Evolutionary conservation across 306 rosid species (phyloP).

Genomic region (Cercis canadensis): DNA sequence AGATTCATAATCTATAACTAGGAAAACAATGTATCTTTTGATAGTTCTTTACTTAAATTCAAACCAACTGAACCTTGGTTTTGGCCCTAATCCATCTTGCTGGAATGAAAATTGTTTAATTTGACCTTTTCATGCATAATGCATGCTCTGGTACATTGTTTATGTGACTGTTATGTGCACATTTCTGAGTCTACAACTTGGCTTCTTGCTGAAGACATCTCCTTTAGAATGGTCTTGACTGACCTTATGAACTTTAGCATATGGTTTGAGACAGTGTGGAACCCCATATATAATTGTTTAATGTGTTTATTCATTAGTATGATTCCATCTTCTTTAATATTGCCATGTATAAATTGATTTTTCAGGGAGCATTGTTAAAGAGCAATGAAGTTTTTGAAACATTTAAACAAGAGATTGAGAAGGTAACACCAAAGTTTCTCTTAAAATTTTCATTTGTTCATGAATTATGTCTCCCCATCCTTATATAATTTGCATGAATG

Average conservation of each 20-base stretch:
- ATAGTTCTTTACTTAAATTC: too few relatives aligned
- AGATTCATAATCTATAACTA: too few relatives aligned
- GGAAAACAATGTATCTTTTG: too few relatives aligned
- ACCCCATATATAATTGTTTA: slow-evolving; percentile 2
- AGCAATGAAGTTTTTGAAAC: slow-evolving; percentile 95
- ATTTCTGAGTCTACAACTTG: not conserved
- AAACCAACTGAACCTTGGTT: not conserved
- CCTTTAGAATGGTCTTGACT: slow-evolving; percentile 11
- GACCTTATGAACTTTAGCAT: slow-evolving; percentile 8
- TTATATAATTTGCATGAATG: slow-evolving; percentile 25
- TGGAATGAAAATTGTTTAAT: not conserved
- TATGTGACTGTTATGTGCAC: too few relatives aligned
- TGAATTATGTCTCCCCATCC: slow-evolving; percentile 27
- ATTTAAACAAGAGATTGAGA: slow-evolving; percentile 87
- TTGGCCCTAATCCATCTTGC: not conserved
- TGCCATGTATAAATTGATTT: slow-evolving; percentile 35
- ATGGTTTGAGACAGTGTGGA: slow-evolving; percentile 1
- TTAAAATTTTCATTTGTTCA: slow-evolving; percentile 29
- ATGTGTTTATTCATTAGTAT: slow-evolving; percentile 3
- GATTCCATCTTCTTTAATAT: slow-evolving; percentile 23
- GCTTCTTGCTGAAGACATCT: not conserved
- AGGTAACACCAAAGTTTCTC: slow-evolving; percentile 53
- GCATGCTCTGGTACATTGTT: not conserved
- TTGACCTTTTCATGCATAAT: not conserved
- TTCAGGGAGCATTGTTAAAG: slow-evolving; percentile 86